Evolutionary conservation across 1,284 basidiomycete genomes (phyloP), one percentile per base, ranked within the genome.

Genomic region (Ceratobasidium sp.): DNA sequence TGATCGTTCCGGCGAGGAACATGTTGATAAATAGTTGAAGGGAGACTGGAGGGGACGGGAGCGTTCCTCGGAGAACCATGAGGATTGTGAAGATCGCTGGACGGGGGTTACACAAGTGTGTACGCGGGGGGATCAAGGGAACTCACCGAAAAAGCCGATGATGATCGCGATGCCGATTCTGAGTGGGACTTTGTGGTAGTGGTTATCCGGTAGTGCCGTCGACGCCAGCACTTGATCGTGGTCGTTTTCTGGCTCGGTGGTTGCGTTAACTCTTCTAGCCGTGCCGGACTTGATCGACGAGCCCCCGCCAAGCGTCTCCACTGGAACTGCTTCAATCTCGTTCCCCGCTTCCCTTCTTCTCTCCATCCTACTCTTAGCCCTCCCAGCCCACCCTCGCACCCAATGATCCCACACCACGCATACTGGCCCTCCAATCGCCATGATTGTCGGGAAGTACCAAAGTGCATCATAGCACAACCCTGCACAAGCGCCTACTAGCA

Each of bases 391-490:
- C 36, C 74, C 66, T 44, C 78, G 78, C 29, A 79, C 67, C 53
- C 75, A 75, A 31, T 75, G 75, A 77, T 85, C 85, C 83, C 83
- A 84, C 1, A 77, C 17, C 17, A 84, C 64, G 7, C 83, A 83
- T 0, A 78, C 54, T 1, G 80, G 57, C 1, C 84, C 85, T 9
- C 82, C 82, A 3, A 79, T 63, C 7, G 82, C 78, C 59, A 85
- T 82, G 7, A 87, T 74, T 1, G 83, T 79, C 0, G 85, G 85
- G 72, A 85, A 84, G 73, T 84, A 84, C 82, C 83, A 84, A n/a
- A 82, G 81, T 7, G 86, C 84, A 66, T 86, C 86, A 78, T 89
- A 89, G 79, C 86, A 87, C 73, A 88, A 81, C 24, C 87, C 88
- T 31, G 85, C 85, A 51, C 84, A 84, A 0, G 84, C 88, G 1